Evolutionary conservation across 805 yeast genomes (phyloP), one percentile per base, ranked within the genome.

Genomic region (Metahyphopichia silvanorum): DNA sequence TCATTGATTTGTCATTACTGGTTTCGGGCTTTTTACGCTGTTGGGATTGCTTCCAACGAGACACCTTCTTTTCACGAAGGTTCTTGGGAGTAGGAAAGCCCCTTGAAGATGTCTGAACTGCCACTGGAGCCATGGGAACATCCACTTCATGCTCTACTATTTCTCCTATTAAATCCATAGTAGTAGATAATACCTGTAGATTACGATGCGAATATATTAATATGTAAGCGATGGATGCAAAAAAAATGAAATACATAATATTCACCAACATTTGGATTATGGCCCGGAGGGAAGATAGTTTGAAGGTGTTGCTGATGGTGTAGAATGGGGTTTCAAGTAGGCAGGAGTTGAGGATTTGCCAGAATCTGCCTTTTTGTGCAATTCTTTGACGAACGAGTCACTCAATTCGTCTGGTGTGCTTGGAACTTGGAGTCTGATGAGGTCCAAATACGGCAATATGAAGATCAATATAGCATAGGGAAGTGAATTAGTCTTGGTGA

Each of bases 131-230:
- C n/a, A 46, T 47, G 1, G 71, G 67, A 6, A 55, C 51, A 6
- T 43, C 51, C 0, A 60, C 56, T 30, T 77, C 77, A 36, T 69
- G 79, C 46, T 84, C 93, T 6, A 82, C 77, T 19, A 84, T 82
- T 42, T 84, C 91, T 7, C 86, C 84, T 17, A 83, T 57, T 38
- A 81, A 64, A 53, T 81, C 82, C 89, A 82, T 82, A 17, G n/a
- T n/a, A n/a, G n/a, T n/a, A n/a, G n/a, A n/a, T n/a, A n/a, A n/a
- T n/a, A n/a, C n/a, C n/a, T n/a, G n/a, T n/a, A n/a, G n/a, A n/a
- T n/a, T n/a, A n/a, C n/a, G n/a, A n/a, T n/a, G n/a, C n/a, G n/a
- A n/a, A n/a, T n/a, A n/a, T n/a, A n/a, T n/a, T n/a, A n/a, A n/a
- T n/a, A n/a, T n/a, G n/a, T n/a, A n/a, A n/a, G n/a, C n/a, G n/a